A percentile compares a stretch with the other conserved stretches of the same genome.
phyloP scores from a whole-genome alignment of 2,329 filamentous ascomycete species.

The Apiospora koreana region DNA sequence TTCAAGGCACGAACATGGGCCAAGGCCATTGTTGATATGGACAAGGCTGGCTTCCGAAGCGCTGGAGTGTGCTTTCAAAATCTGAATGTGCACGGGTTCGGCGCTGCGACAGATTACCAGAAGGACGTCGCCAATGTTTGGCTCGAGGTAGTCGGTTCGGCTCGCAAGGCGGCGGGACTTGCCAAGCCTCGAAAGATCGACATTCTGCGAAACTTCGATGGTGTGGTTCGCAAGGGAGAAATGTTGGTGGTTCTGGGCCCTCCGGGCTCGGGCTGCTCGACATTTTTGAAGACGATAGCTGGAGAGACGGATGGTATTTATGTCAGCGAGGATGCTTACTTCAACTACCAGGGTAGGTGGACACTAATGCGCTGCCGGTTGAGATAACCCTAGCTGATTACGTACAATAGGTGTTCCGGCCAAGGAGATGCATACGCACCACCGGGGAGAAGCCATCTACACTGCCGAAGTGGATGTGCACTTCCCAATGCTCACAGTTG shows the following conservation, averaged over 20 bases:
- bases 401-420: slow-evolving; percentile 56
- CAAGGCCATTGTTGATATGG: slow-evolving; percentile 56
- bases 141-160: slow-evolving; percentile 47
- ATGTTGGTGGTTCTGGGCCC: slow-evolving; percentile 57
- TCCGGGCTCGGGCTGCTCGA: slow-evolving; percentile 72
- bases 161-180: slow-evolving; percentile 52
- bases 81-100: slow-evolving; percentile 69
- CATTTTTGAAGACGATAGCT: slow-evolving; percentile 78
- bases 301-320: slow-evolving; percentile 79
- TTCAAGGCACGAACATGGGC: slow-evolving; percentile 62
- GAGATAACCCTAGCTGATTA: neutral
- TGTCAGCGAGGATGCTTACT: slow-evolving; percentile 65
- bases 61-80: slow-evolving; percentile 68
- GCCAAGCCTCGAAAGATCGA: slow-evolving; percentile 42
- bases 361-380: neutral
- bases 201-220: slow-evolving; percentile 50
- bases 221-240: slow-evolving; percentile 52
- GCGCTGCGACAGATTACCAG: slow-evolving; percentile 69
- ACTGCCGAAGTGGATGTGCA: slow-evolving; percentile 81
- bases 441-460: slow-evolving; percentile 83
- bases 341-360: slow-evolving; percentile 75
- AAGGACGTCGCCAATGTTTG: slow-evolving; percentile 65
- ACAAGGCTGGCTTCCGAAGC: slow-evolving; percentile 59
- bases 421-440: slow-evolving; percentile 72
- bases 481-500: slow-evolving; percentile 74